A percentile compares a stretch with the other conserved stretches of the same genome.
Evolutionary conservation across 2,329 filamentous ascomycete genomes (phyloP).

Genomic region (Elsinoe perseae): DNA sequence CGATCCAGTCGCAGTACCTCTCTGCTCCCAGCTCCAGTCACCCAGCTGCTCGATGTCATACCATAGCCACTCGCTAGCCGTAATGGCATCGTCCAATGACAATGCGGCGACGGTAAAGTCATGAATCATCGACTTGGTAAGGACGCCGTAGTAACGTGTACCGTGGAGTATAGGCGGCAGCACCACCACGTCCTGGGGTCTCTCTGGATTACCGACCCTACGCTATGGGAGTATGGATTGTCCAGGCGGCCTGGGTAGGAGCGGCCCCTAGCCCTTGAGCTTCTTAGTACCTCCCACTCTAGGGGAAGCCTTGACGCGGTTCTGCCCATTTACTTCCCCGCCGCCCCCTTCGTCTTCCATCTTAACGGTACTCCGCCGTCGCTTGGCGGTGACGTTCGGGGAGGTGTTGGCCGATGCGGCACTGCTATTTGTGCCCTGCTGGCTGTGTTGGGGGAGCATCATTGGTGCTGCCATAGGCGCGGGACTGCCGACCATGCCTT

Average conservation of each 20-base stretch:
- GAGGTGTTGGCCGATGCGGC: conserved; percentile 54
- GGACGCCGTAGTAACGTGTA: too few relatives aligned
- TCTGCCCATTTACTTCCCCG: conserved; percentile 27
- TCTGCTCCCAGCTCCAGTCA: too few relatives aligned
- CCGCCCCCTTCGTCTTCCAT: conserved; percentile 50
- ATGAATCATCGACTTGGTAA: too few relatives aligned
- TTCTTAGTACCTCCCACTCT: conserved; percentile 34
- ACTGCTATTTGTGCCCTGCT: conserved; percentile 49
- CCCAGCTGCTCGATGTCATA: too few relatives aligned
- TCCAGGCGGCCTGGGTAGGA: background rate
- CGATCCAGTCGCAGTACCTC: too few relatives aligned
- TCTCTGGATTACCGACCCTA: too few relatives aligned
- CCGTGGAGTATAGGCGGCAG: too few relatives aligned
- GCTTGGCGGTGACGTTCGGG: conserved; percentile 53
- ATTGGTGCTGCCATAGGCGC: conserved; percentile 39
- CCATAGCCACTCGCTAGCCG: too few relatives aligned
- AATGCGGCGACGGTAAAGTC: too few relatives aligned
- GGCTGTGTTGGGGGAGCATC: conserved; percentile 52
- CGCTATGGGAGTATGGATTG: too few relatives aligned
- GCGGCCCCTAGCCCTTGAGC: conserved; percentile 3
- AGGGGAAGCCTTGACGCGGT: conserved; percentile 46
- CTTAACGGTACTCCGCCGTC: conserved; percentile 53
- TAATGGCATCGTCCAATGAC: too few relatives aligned
- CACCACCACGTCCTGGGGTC: too few relatives aligned
- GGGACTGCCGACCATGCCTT: conserved; percentile 33